Conservation (phyloP, 192 early-diverging fungal species). For the Backusella sp. region DNA sequence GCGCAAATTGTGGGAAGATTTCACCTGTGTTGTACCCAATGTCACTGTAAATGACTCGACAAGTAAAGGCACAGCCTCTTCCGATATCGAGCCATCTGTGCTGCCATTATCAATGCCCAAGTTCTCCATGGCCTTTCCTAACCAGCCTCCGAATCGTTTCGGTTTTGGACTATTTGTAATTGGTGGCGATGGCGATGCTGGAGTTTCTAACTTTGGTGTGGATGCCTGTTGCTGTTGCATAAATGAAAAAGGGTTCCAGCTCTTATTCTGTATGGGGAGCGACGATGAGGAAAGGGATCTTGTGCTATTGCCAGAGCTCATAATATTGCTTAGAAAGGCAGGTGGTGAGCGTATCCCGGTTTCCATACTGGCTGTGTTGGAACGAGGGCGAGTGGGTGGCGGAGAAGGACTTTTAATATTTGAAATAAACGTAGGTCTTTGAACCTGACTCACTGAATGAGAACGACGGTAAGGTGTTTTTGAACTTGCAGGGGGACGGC, state of each 20-base stretch:
- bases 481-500: not conserved
- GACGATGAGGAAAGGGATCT: not conserved
- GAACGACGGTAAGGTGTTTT: slow-evolving; percentile 16
- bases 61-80: slow-evolving; percentile 40
- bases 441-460: slow-evolving; percentile 10
- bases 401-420: not conserved
- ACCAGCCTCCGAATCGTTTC: slow-evolving; percentile 50
- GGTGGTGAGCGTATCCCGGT: not conserved
- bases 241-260: slow-evolving; percentile 54
- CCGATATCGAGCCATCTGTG: slow-evolving; percentile 21
- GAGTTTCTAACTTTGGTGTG: slow-evolving; percentile 25
- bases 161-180: slow-evolving; percentile 41
- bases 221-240: slow-evolving; percentile 40
- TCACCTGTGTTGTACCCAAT: slow-evolving; percentile 67
- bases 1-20: slow-evolving; percentile 68
- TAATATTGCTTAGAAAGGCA: not conserved
- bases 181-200: not conserved
- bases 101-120: slow-evolving; percentile 54
- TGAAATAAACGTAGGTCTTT: slow-evolving; percentile 8
- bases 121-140: slow-evolving; percentile 68
- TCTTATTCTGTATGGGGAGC: not conserved
- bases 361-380: not conserved
- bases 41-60: slow-evolving; percentile 73
- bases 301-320: not conserved
- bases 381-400: not conserved